Conservation (phyloP, 2,329 filamentous ascomycete genomes). For the Penicillium rolfsii region DNA sequence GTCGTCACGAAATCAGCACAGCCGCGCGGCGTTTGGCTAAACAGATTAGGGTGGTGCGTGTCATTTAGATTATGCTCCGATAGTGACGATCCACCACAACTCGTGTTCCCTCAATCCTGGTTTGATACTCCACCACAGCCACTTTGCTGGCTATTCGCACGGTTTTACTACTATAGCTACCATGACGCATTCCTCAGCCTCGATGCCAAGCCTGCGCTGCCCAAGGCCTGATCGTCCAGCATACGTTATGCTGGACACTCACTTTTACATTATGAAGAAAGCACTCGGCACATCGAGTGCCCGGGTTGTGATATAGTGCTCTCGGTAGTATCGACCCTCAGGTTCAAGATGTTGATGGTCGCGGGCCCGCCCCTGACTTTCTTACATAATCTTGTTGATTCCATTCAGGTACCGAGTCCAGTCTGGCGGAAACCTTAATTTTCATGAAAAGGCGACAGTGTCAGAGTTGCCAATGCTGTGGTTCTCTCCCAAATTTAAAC, state of each 20-base stretch:
- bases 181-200: slow-evolving; percentile 10
- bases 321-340: neutral
- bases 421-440: neutral
- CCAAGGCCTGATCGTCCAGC: neutral
- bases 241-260: neutral
- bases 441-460: neutral
- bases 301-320: neutral
- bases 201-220: slow-evolving; percentile 10
- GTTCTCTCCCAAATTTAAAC: neutral
- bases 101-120: neutral
- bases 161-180: neutral
- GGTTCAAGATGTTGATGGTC: neutral
- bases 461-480: neutral
- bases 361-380: neutral
- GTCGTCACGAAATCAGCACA: slow-evolving; percentile 22
- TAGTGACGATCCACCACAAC: neutral
- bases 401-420: neutral
- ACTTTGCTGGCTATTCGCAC: neutral
- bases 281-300: neutral
- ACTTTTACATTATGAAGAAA: neutral
- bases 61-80: neutral
- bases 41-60: neutral
- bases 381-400: neutral
- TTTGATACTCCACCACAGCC: neutral
- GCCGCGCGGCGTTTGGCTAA: slow-evolving; percentile 27